Evolutionary conservation across 495 filamentous ascomycete species (phyloP).

Genomic region (Evernia prunastri): DNA sequence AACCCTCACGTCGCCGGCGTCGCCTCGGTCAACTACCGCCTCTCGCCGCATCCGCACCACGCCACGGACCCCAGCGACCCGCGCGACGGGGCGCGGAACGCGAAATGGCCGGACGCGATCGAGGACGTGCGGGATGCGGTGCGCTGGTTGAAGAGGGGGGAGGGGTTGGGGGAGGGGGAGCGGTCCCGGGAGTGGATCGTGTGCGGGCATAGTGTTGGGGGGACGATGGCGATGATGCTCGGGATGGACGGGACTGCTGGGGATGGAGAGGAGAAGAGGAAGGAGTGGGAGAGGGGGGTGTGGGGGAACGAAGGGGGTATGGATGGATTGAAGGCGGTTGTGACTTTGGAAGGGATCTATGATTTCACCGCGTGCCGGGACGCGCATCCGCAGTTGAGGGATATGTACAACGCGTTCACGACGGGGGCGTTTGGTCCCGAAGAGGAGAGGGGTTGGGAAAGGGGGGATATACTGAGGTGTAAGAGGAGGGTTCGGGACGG

Average conservation of each 20-base stretch:
- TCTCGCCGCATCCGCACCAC: slow-evolving; percentile 62
- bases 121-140: slow-evolving; percentile 61
- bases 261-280: slow-evolving; percentile 32
- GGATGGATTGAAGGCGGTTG: slow-evolving; percentile 46
- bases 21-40: slow-evolving; percentile 72
- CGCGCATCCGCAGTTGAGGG: slow-evolving; percentile 33
- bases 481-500: slow-evolving; percentile 37
- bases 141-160: slow-evolving; percentile 50
- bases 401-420: slow-evolving; percentile 55
- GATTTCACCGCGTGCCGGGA: slow-evolving; percentile 51
- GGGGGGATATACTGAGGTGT: slow-evolving; percentile 44
- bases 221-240: slow-evolving; percentile 63
- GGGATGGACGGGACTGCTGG: slow-evolving; percentile 41
- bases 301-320: slow-evolving; percentile 30
- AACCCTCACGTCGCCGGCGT: slow-evolving; percentile 49
- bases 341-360: slow-evolving; percentile 62
- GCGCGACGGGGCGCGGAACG: slow-evolving; percentile 24
- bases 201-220: slow-evolving; percentile 72
- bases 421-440: slow-evolving; percentile 54
- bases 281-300: slow-evolving; percentile 34
- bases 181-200: slow-evolving; percentile 49
- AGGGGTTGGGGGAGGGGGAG: slow-evolving; percentile 38
- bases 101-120: slow-evolving; percentile 68
- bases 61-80: slow-evolving; percentile 34
- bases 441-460: slow-evolving; percentile 46